Base-by-base conservation (phyloP, 805 yeast species). In the Blastobotrys chiropterorum region DNA sequence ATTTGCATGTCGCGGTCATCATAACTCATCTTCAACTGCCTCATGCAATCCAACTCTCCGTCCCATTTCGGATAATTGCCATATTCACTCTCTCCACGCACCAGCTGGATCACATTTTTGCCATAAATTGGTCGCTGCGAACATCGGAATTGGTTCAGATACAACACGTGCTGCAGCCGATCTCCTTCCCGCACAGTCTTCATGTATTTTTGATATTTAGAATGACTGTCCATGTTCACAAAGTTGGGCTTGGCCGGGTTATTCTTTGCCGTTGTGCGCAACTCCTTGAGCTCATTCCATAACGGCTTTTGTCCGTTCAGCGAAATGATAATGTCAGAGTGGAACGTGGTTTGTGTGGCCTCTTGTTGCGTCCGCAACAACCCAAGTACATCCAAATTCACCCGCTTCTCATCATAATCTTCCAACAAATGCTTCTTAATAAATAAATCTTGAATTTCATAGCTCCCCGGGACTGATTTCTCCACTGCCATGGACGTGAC, bases 401-500 rank as follows among this genome's bases (percentile, higher is more conserved):
- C 71, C 0, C 55, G 48, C 1, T 58, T 54, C 13, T 62, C 58
- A 8, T 54, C 66, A 53, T 48, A 62, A 41, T 51, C 49, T 15
- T 44, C 53, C n/a, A 48, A 67, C 51, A 73, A 31, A 38, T 66
- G 58, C 45, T 66, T 71, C 47, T 69, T 62, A 30, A 79, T 66
- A 43, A 72, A 54, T 42, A 71, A 55, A 49, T 78, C 80, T 26
- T 71, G 69, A 13, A 66, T 57, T 20, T 67, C 67, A 62, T 72
- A 87, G 4, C 71, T 65, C 1, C 80, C 69, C 2, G 77, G 70
- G 3, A 86, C 89, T 1, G 89, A 79, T 46, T 74, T 73, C 2
- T 80, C 80, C 73, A 90, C 72, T 0, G 92, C 86, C 64, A 88
- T 83, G 1, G 98, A 90, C 0, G 99, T 94, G 41, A 87, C 78